Evolutionary conservation across 202 grass and related monocot species (phyloP), one percentile per base, ranked within the genome.

Genomic region (Tripidium arundinaceum): DNA sequence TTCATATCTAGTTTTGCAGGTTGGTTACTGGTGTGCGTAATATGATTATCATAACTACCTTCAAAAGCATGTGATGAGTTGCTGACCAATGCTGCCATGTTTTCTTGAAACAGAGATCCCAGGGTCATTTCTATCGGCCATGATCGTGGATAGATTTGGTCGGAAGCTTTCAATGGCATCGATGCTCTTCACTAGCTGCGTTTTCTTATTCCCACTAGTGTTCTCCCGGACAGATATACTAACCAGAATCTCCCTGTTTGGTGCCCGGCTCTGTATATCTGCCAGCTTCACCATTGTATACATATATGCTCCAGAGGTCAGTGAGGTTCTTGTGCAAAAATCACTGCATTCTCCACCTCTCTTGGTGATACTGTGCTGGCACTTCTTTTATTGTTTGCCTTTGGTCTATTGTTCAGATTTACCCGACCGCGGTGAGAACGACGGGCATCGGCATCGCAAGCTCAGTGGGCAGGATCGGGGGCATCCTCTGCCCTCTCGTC

Each of bases 1-100:
- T 95, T 98, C 72, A 87, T 98, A 62, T 93, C 95, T 62, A 98
- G 92, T 81, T 98, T 98, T 87, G 95, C 95, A 70, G 95, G 95
- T 94, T 81, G 39, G 81, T 82, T 75, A 29, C 76, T 58, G 27
- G 46, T 42, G 10, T 38, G 39, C 55, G 58, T 27, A 66, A 13
- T 40, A 25, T 39, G 11, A 31, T 37, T 72, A 11, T 27, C 41
- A 9, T 63, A 64, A 10, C 47, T 21, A 78, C 74, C 45, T 62
- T 81, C 41, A 24, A 62, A 24, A 79, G 27, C 64, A 46, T 85
- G 54, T 66, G 64, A 28, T 74, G 22, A 39, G 60, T 74, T 50
- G 4, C 36, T 79, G 41, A 58, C 39, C 4, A 47, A 71, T 25
- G 45, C 61, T 72, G 26, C 14, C 26, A 8, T 70, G 38, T 80